phyloP scores from a whole-genome alignment of 2,329 filamentous ascomycete species.

The Exophiala xenobiotica region DNA sequence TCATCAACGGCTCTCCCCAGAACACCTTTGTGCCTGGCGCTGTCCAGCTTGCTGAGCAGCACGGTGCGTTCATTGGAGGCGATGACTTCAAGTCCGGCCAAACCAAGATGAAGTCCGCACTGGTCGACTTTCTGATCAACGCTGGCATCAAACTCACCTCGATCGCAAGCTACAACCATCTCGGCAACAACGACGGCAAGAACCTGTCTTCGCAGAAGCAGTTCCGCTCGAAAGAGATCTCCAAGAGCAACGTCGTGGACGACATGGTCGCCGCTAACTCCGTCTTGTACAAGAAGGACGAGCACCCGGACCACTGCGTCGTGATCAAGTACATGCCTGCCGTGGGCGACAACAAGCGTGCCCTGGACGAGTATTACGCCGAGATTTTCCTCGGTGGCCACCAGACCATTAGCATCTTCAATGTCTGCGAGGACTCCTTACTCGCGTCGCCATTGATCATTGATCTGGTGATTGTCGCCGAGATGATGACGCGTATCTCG shows the following conservation, averaged over 20 bases:
- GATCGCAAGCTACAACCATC: conserved; percentile 98
- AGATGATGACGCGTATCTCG: conserved; percentile 98
- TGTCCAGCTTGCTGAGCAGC: conserved; percentile 81
- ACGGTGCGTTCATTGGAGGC: conserved; percentile 88
- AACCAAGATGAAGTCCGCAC: conserved; percentile 99
- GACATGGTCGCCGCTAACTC: conserved; percentile 98
- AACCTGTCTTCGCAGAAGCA: conserved; percentile 96
- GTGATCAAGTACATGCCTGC: conserved; percentile 99
- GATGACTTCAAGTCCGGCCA: conserved; percentile 99
- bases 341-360: conserved; percentile 98
- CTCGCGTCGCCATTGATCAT: conserved; percentile 96
- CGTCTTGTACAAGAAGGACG: conserved; percentile 83
- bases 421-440: conserved; percentile 97
- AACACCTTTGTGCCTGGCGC: conserved; percentile 98
- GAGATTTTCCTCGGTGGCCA: conserved; percentile 99
- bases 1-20: conserved; percentile 99
- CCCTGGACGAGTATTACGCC: conserved; percentile 97
- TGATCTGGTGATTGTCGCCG: conserved; percentile 85
- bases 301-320: conserved; percentile 96
- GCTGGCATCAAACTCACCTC: conserved; percentile 98
- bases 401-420: conserved; percentile 97
- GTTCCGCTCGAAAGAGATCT: conserved; percentile 99
- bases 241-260: conserved; percentile 98
- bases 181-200: conserved; percentile 99
- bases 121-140: conserved; percentile 97